These are phyloP conservation scores for Cercospora citrullina DNA, from an alignment of 2,329 filamentous ascomycete genomes.

Conservation along the genomic window DNA sequence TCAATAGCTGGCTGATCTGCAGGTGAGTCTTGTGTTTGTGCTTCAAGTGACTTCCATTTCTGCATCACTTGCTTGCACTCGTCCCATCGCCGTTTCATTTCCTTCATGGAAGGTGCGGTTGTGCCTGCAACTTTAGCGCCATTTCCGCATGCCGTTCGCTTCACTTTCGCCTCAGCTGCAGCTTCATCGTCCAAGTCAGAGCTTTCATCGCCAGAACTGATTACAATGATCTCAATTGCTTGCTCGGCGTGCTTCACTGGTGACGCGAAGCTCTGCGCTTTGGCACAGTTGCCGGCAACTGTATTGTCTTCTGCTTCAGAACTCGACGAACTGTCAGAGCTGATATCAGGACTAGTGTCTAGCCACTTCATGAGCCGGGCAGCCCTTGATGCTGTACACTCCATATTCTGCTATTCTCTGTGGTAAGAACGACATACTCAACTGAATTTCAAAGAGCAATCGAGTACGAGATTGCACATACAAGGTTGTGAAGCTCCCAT, in stretches of 20 bases:
- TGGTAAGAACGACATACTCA: background rate
- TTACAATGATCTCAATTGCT: constrained; percentile 6
- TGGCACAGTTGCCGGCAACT: background rate
- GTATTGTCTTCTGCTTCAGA: background rate
- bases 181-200: background rate
- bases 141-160: background rate
- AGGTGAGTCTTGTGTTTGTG: background rate
- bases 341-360: background rate
- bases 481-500: background rate
- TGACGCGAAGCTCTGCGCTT: background rate
- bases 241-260: background rate
- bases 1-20: background rate
- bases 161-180: background rate
- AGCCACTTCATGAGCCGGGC: background rate
- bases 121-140: background rate
- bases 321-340: background rate
- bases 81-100: background rate
- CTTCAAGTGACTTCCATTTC: background rate
- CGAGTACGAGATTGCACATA: constrained; percentile 1
- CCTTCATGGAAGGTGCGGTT: background rate
- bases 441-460: background rate
- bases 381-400: background rate
- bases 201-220: constrained; percentile 4
- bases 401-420: background rate
- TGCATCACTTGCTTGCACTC: background rate